Conservation (phyloP, 257 asterid species). For the Nyctanthes arbortristis region DNA sequence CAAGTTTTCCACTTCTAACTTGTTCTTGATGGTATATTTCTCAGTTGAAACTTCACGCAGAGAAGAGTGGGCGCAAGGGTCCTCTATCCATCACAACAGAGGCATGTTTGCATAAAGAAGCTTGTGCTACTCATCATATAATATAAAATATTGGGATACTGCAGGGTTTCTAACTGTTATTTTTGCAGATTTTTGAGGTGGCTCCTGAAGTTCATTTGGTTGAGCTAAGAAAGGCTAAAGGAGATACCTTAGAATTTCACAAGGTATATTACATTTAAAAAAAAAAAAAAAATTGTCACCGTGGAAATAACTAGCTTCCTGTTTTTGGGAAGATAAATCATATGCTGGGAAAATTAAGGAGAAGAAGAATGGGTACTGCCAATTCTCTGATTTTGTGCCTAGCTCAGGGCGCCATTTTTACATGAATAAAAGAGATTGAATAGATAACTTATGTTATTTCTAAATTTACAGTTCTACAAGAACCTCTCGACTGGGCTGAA, state of each 20-base stretch:
- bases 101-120: constrained; percentile 45
- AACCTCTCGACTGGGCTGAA: constrained; percentile 86
- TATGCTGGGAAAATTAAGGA: not conserved
- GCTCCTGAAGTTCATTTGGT: constrained; percentile 92
- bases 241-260: constrained; percentile 94
- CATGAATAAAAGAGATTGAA: not conserved
- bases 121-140: not conserved
- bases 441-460: constrained; percentile 9
- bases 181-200: constrained; percentile 75
- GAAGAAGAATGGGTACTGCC: too few species aligned
- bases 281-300: too few species aligned
- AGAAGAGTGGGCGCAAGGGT: constrained; percentile 94
- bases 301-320: not conserved
- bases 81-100: constrained; percentile 85
- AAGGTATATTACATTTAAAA: constrained; percentile 50
- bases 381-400: too few species aligned
- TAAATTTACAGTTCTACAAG: constrained; percentile 69
- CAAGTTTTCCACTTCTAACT: constrained; percentile 2
- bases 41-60: constrained; percentile 92
- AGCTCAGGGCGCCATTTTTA: not conserved
- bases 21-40: constrained; percentile 13
- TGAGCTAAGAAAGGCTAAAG: constrained; percentile 92
- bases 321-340: not conserved
- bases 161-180: not conserved
- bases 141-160: not conserved